These are phyloP conservation scores for Ophiostoma piceae DNA, from an alignment of 2,329 filamentous ascomycete species.

Conservation along the genomic window DNA sequence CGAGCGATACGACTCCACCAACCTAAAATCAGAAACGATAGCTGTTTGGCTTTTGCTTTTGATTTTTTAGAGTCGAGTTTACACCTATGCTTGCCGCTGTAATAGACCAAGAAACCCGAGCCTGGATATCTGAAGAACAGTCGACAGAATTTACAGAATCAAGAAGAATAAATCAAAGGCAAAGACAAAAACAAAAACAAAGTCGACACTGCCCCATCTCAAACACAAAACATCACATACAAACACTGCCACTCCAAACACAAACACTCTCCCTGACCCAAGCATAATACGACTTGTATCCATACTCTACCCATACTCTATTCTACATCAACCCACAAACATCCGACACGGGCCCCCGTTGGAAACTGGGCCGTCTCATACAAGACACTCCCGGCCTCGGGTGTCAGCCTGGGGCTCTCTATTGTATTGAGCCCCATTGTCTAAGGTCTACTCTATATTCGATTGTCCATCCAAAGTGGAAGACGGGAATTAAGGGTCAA, in stretches of 20 bases:
- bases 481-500: conserved; percentile 10
- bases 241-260: conserved; percentile 9
- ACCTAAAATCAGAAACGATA: conserved; percentile 22
- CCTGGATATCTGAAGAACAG: not conserved
- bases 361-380: conserved; percentile 39
- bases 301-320: not conserved
- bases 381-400: conserved; percentile 35
- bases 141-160: not conserved
- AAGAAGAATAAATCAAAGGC: not conserved
- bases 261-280: conserved; percentile 7
- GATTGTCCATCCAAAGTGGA: conserved; percentile 10
- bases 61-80: no score
- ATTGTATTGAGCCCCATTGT: not conserved
- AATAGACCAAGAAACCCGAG: conserved; percentile 36
- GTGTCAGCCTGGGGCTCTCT: conserved; percentile 36
- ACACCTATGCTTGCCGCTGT: conserved; percentile 39
- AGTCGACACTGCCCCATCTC: not conserved
- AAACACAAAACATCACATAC: not conserved
- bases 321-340: conserved; percentile 32
- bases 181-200: not conserved
- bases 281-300: conserved; percentile 24
- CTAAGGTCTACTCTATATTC: not conserved
- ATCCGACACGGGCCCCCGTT: conserved; percentile 38
- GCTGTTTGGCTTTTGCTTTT: conserved; percentile 21
- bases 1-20: conserved; percentile 1